Conservation (phyloP, 768 basidiomycete genomes). For the Tricholoma furcatifolium region DNA sequence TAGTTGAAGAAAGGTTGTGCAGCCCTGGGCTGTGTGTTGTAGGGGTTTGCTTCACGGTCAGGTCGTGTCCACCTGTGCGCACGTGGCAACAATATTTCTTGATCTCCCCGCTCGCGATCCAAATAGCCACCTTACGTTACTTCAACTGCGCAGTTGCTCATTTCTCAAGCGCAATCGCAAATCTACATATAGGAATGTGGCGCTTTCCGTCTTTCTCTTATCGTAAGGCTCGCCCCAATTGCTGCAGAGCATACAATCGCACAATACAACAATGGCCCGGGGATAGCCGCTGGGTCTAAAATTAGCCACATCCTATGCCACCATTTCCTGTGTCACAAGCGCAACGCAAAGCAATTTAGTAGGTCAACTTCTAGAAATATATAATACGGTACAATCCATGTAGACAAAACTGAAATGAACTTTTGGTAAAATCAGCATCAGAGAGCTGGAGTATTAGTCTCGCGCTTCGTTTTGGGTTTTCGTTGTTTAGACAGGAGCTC, state of each 20-base stretch:
- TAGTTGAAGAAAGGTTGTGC: conserved; percentile 1
- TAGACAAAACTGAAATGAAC: no score
- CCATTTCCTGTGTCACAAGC: no score
- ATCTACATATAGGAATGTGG: no score
- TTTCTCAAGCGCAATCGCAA: no score
- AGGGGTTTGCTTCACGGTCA: neutral
- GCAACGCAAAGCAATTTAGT: no score
- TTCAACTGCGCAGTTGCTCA: no score
- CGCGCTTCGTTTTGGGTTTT: conserved; percentile 6
- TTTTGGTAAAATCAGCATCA: neutral
- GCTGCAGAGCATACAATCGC: no score
- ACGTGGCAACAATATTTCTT: conserved; percentile 10
- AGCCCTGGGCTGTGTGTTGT: conserved; percentile 2
- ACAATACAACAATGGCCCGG: no score
- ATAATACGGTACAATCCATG: neutral
- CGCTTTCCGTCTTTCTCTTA: no score
- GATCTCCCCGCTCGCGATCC: neutral
- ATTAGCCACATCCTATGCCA: no score
- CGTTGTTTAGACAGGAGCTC: conserved; percentile 16
- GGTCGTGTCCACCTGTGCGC: neutral
- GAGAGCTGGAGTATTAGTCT: neutral
- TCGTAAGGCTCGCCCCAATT: no score
- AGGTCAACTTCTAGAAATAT: neutral
- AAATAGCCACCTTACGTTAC: neutral
- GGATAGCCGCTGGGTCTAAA: no score